These are phyloP conservation scores for Mallotus japonicus DNA, from an alignment of 441 rosid species.

Conservation along the genomic window DNA sequence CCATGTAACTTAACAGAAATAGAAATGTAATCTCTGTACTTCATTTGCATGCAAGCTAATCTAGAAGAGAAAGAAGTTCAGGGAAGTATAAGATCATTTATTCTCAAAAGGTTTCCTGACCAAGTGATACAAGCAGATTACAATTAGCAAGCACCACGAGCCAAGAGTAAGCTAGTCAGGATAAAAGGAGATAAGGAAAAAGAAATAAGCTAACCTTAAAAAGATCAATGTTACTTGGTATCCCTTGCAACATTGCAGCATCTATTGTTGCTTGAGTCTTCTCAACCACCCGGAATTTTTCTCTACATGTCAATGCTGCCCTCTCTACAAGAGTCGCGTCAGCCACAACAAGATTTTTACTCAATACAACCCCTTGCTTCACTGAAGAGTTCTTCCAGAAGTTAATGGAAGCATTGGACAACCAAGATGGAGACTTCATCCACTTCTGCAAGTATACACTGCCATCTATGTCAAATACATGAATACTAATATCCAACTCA, in stretches of 20 bases:
- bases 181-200: background rate
- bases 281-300: constrained; percentile 66
- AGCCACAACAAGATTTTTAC: constrained; percentile 82
- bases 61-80: background rate
- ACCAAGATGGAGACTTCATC: constrained; percentile 95
- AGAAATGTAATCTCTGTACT: background rate
- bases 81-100: constrained; percentile 1
- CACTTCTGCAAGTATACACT: constrained; percentile 85
- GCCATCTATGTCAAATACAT: constrained; percentile 77
- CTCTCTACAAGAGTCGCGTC: constrained; percentile 70
- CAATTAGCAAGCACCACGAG: background rate
- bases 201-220: constrained; percentile 58
- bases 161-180: background rate
- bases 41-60: background rate
- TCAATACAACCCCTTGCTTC: constrained; percentile 65
- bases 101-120: background rate
- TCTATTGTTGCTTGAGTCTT: constrained; percentile 94
- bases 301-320: constrained; percentile 66
- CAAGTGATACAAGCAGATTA: background rate
- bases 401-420: constrained; percentile 62
- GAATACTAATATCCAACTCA: constrained; percentile 50
- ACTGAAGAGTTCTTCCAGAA: constrained; percentile 73
- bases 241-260: constrained; percentile 90
- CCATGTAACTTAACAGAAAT: background rate
- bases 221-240: constrained; percentile 96